Evolutionary conservation across 352 stramenopile genomes (phyloP).

Genomic region (Elongisporangium senticosum): DNA sequence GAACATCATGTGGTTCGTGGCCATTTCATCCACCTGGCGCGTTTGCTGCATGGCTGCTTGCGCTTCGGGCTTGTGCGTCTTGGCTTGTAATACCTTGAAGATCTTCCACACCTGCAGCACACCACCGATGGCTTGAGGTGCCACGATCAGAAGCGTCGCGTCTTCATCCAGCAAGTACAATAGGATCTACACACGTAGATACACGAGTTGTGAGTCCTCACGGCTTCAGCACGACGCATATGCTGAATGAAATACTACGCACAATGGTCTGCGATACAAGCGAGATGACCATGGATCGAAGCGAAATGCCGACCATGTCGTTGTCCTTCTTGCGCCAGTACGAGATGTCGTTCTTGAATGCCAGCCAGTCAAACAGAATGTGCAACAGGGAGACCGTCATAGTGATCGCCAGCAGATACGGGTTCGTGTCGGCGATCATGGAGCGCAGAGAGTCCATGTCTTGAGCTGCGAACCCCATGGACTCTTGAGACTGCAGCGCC

Average conservation of each 20-base stretch:
- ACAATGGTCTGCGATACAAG: conserved; percentile 90
- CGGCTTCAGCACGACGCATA: neutral
- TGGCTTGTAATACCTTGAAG: conserved; percentile 48
- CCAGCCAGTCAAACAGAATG: conserved; percentile 97
- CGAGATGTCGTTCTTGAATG: conserved; percentile 96
- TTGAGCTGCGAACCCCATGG: conserved; percentile 49
- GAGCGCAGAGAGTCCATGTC: conserved; percentile 89
- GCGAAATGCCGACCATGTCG: conserved; percentile 90
- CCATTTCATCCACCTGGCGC: conserved; percentile 70
- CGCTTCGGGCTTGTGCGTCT: conserved; percentile 12
- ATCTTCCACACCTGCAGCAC: conserved; percentile 90
- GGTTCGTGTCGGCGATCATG: conserved; percentile 93
- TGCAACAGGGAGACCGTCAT: conserved; percentile 95
- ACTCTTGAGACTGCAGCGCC: conserved; percentile 51
- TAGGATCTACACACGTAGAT: conserved; percentile 54
- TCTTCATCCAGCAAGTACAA: conserved; percentile 95
- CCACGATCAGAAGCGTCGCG: conserved; percentile 91
- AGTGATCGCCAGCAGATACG: conserved; percentile 92
- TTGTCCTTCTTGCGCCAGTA: conserved; percentile 95
- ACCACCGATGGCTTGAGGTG: conserved; percentile 50
- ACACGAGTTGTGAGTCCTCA: neutral
- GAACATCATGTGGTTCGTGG: conserved; percentile 80
- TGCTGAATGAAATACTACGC: conserved; percentile 2
- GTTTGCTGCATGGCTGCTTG: conserved; percentile 42
- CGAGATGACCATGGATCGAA: conserved; percentile 91